Evolutionary conservation across 2,329 filamentous ascomycete species (phyloP), one percentile per base, ranked within the genome.

Genomic region (Rhinocladiella similis): DNA sequence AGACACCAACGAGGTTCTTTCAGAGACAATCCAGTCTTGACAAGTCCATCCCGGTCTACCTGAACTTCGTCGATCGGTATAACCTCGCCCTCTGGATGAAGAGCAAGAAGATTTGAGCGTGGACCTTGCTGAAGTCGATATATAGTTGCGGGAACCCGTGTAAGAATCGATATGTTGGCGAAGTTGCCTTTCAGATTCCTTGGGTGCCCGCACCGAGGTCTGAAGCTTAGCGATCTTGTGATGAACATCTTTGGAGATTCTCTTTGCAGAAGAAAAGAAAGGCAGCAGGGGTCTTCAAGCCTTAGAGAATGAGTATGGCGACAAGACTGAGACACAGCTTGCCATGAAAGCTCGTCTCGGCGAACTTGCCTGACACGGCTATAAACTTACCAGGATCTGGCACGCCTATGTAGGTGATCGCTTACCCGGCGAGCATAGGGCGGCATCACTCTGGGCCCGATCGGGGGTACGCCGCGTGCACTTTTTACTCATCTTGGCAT

Each of bases 41-140:
- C 50, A 25, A 52, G 50, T 29, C 50, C 50, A 46, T 52, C 50
- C 16, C 50, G 36, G 38, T 29, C 36, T 45, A 43, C 5, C 29
- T 29, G 38, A 43, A 29, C 50, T 52, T 52, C 18, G 20, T 52
- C 50, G 16, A 19, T 41, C 33, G 18, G 18, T 39, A 39, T 22
- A 39, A 29, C 47, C 25, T 18, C 29, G 22, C 29, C 29, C 13
- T 49, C 29, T 36, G 22, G 6, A 16, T 36, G 25, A 49, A 13
- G 29, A 36, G 25, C 47, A 33, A 41, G 18, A 46, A 58, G 56
- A 58, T 58, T 58, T 51, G 56, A 58, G 35, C 49, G 43, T 22
- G 56, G 56, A 20, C 43, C 36, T 19, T 43, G 56, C 41, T 58
- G 56, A 20, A 58, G 56, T 29, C 56, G 56, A 51, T 58, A 58